Evolutionary conservation across 2,329 filamentous ascomycete genomes (phyloP).

Genomic region (Colletotrichum navitas): DNA sequence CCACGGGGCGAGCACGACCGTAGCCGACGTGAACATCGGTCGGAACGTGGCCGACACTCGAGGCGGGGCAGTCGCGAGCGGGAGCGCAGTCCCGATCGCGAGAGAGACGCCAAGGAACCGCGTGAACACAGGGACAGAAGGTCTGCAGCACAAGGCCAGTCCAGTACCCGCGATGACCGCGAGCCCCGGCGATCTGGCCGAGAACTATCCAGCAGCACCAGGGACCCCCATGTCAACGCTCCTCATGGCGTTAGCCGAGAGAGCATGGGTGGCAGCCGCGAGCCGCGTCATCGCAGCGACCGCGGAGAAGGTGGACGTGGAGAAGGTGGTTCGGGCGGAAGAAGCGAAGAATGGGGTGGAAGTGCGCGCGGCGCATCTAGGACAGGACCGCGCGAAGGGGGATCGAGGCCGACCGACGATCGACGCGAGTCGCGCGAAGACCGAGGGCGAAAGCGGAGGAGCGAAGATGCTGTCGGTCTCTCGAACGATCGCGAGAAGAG

Average conservation of each 20-base stretch:
- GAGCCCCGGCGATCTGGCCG: conserved; percentile 46
- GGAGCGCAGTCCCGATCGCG: conserved; percentile 62
- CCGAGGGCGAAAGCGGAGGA: conserved; percentile 58
- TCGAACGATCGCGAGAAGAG: conserved; percentile 66
- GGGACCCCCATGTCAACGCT: conserved; percentile 30
- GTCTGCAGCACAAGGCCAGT: conserved; percentile 47
- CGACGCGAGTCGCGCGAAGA: conserved; percentile 54
- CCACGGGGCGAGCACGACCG: conserved; percentile 58
- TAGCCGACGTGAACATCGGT: conserved; percentile 58
- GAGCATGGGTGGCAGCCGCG: conserved; percentile 45
- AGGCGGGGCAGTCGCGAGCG: conserved; percentile 57
- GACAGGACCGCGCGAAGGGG: conserved; percentile 51
- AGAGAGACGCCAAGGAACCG: conserved; percentile 60
- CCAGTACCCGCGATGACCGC: conserved; percentile 45
- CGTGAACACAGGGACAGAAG: conserved; percentile 61
- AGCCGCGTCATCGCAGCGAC: conserved; percentile 50
- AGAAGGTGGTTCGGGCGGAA: conserved; percentile 47
- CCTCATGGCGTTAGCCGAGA: conserved; percentile 46
- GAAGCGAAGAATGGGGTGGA: conserved; percentile 42
- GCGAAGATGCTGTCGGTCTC: conserved; percentile 61
- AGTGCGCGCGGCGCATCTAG: conserved; percentile 42
- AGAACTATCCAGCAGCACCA: conserved; percentile 34
- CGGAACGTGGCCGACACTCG: conserved; percentile 54
- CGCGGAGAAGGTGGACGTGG: conserved; percentile 38
- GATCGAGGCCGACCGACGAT: conserved; percentile 47